These are phyloP conservation scores for Rhizopogon parksii DNA, from an alignment of 1,284 basidiomycete genomes.

Conservation along the genomic window DNA sequence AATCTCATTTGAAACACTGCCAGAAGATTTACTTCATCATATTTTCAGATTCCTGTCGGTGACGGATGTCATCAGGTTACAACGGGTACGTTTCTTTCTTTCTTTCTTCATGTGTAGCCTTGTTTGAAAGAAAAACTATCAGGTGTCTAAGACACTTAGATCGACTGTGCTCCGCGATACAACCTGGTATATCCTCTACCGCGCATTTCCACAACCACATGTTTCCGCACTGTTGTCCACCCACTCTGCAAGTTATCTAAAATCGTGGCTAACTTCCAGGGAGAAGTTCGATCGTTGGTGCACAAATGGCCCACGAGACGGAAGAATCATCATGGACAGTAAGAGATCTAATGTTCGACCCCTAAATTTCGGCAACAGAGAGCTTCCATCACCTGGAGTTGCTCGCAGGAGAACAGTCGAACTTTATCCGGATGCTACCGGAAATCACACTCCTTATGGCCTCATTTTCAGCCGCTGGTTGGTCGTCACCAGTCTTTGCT, in stretches of 20 bases:
- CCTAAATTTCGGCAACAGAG: background rate
- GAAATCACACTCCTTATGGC: constrained; percentile 1
- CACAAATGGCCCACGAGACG: constrained; percentile 2
- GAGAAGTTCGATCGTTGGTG: constrained; percentile 2
- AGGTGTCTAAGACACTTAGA: constrained; percentile 1
- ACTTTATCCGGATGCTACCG: background rate
- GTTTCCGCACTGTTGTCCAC: background rate
- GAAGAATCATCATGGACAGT: background rate
- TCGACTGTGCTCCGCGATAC: background rate
- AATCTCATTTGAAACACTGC: background rate
- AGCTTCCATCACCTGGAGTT: background rate
- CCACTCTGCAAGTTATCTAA: background rate
- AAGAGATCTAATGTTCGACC: background rate
- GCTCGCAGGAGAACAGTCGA: constrained; percentile 3
- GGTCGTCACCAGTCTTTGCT: constrained; percentile 2
- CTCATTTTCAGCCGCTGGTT: constrained; percentile 3
- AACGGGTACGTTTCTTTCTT: background rate
- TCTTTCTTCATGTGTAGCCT: background rate
- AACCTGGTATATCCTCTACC: background rate
- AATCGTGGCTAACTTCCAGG: constrained; percentile 1
- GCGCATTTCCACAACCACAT: background rate
- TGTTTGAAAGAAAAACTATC: background rate
- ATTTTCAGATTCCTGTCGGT: background rate
- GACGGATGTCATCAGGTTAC: background rate
- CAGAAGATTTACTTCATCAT: background rate